A percentile compares a stretch with the other conserved stretches of the same genome.
Conservation (phyloP, 345 rosid genomes). For the Carallia brachiata region DNA sequence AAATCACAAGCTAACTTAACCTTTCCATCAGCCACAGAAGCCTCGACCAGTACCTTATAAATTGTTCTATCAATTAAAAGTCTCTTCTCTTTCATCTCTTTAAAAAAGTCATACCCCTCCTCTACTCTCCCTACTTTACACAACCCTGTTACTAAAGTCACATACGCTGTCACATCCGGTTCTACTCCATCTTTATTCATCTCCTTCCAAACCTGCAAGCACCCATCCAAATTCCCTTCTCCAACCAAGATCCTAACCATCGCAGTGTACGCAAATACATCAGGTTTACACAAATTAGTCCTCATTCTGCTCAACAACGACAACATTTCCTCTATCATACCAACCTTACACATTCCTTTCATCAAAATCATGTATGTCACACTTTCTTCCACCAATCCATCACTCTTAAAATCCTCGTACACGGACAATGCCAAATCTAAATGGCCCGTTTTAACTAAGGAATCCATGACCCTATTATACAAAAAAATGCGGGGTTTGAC, state of each 20-base stretch:
- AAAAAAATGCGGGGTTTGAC: constrained; percentile 64
- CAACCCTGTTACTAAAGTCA: constrained; percentile 61
- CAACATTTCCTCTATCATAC: constrained; percentile 56
- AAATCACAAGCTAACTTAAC: constrained; percentile 66
- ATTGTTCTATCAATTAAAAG: constrained; percentile 69
- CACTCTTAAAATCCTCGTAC: constrained; percentile 71
- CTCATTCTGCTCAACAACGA: constrained; percentile 71
- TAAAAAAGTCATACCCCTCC: constrained; percentile 55
- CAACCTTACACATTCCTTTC: constrained; percentile 74
- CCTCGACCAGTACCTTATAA: constrained; percentile 64
- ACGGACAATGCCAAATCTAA: constrained; percentile 74
- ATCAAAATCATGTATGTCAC: constrained; percentile 73
- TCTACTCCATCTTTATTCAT: constrained; percentile 62
- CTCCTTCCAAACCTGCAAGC: constrained; percentile 81
- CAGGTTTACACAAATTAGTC: constrained; percentile 62
- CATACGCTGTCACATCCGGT: constrained; percentile 88
- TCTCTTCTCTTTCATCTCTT: constrained; percentile 72
- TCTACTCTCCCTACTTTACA: constrained; percentile 58
- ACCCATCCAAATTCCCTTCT: constrained; percentile 65
- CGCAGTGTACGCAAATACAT: constrained; percentile 85
- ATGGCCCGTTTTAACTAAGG: constrained; percentile 55
- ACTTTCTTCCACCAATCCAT: constrained; percentile 71
- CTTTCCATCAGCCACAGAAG: constrained; percentile 61
- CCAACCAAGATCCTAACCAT: constrained; percentile 63
- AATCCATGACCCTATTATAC: constrained; percentile 80